These are phyloP conservation scores for Gnaphalium uliginosum DNA, from an alignment of 129 eudicot genomes.

Conservation along the genomic window DNA sequence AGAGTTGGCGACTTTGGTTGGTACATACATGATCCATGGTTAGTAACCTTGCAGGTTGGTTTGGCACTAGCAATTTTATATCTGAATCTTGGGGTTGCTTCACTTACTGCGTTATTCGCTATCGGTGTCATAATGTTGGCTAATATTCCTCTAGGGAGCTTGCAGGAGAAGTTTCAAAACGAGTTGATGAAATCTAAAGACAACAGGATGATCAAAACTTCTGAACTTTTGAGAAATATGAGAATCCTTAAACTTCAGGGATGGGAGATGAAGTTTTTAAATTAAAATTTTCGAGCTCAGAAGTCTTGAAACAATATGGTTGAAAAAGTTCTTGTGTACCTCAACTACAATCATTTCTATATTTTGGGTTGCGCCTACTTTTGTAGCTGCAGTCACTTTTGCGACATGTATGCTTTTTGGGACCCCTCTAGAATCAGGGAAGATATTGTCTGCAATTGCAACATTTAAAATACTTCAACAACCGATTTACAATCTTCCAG, in stretches of 20 bases:
- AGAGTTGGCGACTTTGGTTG: constrained; percentile 63
- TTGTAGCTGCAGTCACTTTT: constrained; percentile 71
- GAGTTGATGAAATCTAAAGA: constrained; percentile 80
- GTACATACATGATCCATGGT: constrained; percentile 85
- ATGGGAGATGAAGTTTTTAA: constrained; percentile 91
- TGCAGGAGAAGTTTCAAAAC: constrained; percentile 62
- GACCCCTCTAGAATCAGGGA: constrained; percentile 80
- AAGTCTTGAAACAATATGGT: constrained; percentile 62
- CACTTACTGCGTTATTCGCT: constrained; percentile 60
- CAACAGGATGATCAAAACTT: constrained; percentile 72
- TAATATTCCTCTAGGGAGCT: constrained; percentile 67
- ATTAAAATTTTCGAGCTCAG: constrained; percentile 56
- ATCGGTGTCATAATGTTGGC: constrained; percentile 64
- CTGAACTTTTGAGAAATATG: constrained; percentile 81
- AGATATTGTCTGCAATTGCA: constrained; percentile 80
- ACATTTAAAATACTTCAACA: constrained; percentile 83
- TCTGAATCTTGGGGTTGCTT: constrained; percentile 72
- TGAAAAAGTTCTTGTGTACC: constrained; percentile 52
- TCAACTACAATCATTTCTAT: constrained; percentile 48
- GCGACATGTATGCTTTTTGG: constrained; percentile 70
- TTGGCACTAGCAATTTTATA: constrained; percentile 65
- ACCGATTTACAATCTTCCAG: constrained; percentile 83
- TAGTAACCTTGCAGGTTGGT: constrained; percentile 64
- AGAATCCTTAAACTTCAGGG: constrained; percentile 88
- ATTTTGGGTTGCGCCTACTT: constrained; percentile 80